Base-by-base conservation (phyloP, 1,284 basidiomycete genomes). In the Irpex lacteus region DNA sequence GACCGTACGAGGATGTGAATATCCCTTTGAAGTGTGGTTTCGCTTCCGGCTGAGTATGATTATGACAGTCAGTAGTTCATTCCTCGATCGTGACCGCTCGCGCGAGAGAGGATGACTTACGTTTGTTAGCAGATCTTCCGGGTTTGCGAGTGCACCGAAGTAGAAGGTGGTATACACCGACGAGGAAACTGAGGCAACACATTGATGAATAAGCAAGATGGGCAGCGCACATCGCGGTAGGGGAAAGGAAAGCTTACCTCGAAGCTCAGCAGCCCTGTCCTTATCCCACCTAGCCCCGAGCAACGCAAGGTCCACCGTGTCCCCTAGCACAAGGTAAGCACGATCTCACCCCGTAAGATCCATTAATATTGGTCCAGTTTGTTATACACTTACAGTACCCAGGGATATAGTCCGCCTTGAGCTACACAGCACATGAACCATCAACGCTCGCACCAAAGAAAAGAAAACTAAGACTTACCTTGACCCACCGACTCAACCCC, bases 331-430 rank as follows among this genome's bases (percentile, higher is more conserved):
- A 40, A 38, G 7, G 15, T 11, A 9, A 40, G 15, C 37, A 56
- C 38, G 18, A 21, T 50, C 18, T 52, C 8, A 3, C 18, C 18
- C n/a, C 36, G 13, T 18, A 18, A 32, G n/a, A 0, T 1, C 32
- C 5, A 34, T n/a, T n/a, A n/a, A n/a, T n/a, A n/a, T 6, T 6
- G 5, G 6, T 34, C 6, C 5, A 34, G 32, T 34, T 6, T 34
- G 32, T 34, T 34, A 34, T 34, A 34, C 9, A 60, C 55, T 38
- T 56, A 68, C 94, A 93, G 54, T 90, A 81, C 1, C 89, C 89
- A 0, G 86, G 85, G 47, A 97, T 92, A 69, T 95, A 96, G 72
- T 96, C 95, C 72, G 83, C 86, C 79, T 92, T 90, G 60, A 80
- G 60, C 78, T 81, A 62, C 53, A 47, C 19, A 4, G 5, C 11